A percentile compares a stretch with the other conserved stretches of the same genome.
These are phyloP conservation scores for Cercophora sp. DNA, from an alignment of 495 filamentous ascomycete species.

Conservation along the genomic window DNA sequence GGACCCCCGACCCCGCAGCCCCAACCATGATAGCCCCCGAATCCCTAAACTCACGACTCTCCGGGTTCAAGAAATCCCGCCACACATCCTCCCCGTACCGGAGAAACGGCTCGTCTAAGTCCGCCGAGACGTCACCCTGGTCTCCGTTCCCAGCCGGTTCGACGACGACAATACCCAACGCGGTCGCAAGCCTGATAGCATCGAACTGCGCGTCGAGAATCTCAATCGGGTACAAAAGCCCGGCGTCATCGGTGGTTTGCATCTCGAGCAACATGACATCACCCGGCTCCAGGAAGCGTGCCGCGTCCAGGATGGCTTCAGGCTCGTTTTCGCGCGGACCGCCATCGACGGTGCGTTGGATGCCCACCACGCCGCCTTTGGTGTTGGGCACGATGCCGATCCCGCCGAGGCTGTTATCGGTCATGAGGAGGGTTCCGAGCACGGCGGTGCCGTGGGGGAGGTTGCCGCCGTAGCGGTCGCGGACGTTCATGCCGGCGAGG, in stretches of 20 bases:
- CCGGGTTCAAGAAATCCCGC: conserved; percentile 12
- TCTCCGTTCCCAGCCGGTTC: conserved; percentile 18
- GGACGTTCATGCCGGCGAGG: neutral
- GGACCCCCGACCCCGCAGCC: neutral
- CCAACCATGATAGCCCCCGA: conserved; percentile 22
- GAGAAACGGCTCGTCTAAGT: conserved; percentile 15
- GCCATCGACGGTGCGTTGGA: neutral
- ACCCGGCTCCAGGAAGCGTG: neutral
- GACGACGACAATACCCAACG: conserved; percentile 18
- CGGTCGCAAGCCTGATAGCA: conserved; percentile 13
- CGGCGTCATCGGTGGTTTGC: conserved; percentile 7
- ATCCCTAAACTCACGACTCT: conserved; percentile 14
- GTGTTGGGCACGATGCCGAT: conserved; percentile 17
- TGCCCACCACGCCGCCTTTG: conserved; percentile 13
- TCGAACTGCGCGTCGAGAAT: conserved; percentile 16
- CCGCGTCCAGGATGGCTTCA: conserved; percentile 19
- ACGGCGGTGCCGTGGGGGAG: conserved; percentile 20
- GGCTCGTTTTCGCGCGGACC: neutral
- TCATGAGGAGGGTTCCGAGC: conserved; percentile 21
- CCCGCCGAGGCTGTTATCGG: conserved; percentile 20
- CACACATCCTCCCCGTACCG: neutral
- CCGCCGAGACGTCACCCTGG: neutral
- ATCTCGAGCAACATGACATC: conserved; percentile 21
- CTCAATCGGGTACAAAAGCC: conserved; percentile 11
- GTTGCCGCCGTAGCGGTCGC: neutral